Evolutionary conservation across 495 filamentous ascomycete genomes (phyloP).

Genomic region (Copromyces sp.): DNA sequence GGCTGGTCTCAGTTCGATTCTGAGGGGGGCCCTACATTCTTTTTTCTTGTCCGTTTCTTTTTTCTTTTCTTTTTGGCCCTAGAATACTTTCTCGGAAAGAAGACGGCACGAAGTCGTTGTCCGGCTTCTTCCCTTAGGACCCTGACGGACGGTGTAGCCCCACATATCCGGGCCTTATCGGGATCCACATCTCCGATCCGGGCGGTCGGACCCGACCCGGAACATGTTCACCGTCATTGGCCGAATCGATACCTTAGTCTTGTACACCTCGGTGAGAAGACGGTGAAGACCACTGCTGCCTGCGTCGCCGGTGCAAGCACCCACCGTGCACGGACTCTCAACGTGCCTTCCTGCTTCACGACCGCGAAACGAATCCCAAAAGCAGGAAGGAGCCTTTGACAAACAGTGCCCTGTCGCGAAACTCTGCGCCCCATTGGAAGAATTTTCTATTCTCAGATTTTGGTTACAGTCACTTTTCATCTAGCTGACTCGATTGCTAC

Average conservation of each 20-base stretch:
- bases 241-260: not conserved
- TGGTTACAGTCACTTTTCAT: not conserved
- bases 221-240: not conserved
- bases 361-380: not conserved
- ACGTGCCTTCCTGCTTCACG: not conserved
- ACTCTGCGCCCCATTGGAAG: not conserved
- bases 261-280: not conserved
- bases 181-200: not conserved
- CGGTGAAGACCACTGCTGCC: not conserved
- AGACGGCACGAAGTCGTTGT: too few species aligned
- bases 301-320: not conserved
- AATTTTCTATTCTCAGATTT: not conserved
- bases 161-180: not conserved
- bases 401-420: not conserved
- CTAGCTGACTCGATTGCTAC: not conserved
- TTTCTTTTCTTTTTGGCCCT: too few species aligned
- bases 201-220: not conserved
- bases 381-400: not conserved
- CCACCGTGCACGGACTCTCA: not conserved
- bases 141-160: not conserved
- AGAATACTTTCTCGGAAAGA: too few species aligned
- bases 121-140: too few species aligned
- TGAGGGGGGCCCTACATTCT: too few species aligned
- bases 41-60: too few species aligned
- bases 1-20: too few species aligned